Evolutionary conservation across 257 asterid species (phyloP).

Genomic region (Petunia axillaris): DNA sequence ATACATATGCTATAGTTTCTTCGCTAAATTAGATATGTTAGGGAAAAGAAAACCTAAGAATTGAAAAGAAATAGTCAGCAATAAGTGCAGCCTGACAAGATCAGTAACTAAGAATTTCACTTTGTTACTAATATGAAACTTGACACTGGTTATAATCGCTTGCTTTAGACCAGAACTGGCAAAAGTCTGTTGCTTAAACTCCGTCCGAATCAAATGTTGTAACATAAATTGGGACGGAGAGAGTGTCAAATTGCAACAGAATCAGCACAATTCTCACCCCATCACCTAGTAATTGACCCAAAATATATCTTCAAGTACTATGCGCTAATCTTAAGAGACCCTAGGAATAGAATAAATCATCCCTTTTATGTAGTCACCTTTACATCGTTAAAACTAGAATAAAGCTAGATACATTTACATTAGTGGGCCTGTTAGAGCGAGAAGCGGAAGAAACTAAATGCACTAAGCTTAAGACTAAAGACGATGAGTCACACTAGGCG

Average conservation of each 20-base stretch:
- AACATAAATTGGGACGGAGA: too few species aligned
- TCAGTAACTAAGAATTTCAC: neutral
- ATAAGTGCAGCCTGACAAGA: neutral
- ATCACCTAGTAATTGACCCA: neutral
- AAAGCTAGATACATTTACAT: conserved; percentile 3
- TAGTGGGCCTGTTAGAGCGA: neutral
- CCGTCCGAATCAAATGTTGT: too few species aligned
- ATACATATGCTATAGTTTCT: neutral
- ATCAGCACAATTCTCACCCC: neutral
- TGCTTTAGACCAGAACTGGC: neutral
- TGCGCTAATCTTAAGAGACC: neutral
- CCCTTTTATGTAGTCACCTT: neutral
- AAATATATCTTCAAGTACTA: neutral
- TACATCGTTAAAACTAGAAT: neutral
- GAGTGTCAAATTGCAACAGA: neutral
- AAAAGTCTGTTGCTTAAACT: neutral
- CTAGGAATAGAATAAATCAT: neutral
- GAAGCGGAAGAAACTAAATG: conserved; percentile 5
- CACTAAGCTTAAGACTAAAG: neutral
- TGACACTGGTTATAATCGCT: neutral
- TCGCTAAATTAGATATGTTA: neutral
- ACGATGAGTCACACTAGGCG: neutral
- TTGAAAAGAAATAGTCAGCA: neutral
- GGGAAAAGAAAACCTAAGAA: neutral
- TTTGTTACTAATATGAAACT: neutral